Conservation (phyloP, 768 basidiomycete species). For the Boletus sp. region DNA sequence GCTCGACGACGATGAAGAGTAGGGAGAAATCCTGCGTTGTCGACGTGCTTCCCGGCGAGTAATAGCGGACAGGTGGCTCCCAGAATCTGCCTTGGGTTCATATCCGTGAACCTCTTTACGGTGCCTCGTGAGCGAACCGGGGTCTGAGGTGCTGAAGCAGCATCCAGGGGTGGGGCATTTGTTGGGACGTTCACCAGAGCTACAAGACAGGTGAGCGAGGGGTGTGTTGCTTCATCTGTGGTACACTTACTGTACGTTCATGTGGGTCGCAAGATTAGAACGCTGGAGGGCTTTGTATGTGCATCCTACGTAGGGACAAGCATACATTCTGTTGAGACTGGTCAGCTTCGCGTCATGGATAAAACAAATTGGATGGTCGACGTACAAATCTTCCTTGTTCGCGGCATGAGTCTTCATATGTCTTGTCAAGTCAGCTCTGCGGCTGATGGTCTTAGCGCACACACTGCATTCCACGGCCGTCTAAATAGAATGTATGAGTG, state of each 20-base stretch:
- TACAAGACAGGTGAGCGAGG: constrained; percentile 4
- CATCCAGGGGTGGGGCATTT: constrained; percentile 20
- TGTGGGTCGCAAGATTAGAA: constrained; percentile 28
- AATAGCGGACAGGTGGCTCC: not conserved
- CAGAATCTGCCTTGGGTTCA: constrained; percentile 5
- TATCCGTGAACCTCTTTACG: constrained; percentile 19
- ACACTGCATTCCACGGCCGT: not conserved
- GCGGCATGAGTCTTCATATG: constrained; percentile 26
- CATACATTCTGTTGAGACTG: constrained; percentile 19
- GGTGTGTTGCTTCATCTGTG: not conserved
- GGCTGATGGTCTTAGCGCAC: constrained; percentile 18
- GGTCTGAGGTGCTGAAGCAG: constrained; percentile 12
- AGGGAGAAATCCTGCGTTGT: constrained; percentile 2
- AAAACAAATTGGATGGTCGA: not conserved
- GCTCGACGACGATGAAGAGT: not conserved
- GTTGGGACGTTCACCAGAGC: constrained; percentile 9
- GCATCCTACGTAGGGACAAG: constrained; percentile 24
- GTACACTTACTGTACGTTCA: constrained; percentile 31
- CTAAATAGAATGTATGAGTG: not conserved
- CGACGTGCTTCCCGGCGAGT: not conserved
- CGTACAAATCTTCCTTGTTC: constrained; percentile 27
- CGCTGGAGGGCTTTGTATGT: constrained; percentile 24
- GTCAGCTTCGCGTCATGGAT: constrained; percentile 1
- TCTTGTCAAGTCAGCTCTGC: constrained; percentile 27
- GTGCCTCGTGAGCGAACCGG: constrained; percentile 24